Conservation (phyloP, 2,329 filamentous ascomycete species). For the Alternaria sp. region DNA sequence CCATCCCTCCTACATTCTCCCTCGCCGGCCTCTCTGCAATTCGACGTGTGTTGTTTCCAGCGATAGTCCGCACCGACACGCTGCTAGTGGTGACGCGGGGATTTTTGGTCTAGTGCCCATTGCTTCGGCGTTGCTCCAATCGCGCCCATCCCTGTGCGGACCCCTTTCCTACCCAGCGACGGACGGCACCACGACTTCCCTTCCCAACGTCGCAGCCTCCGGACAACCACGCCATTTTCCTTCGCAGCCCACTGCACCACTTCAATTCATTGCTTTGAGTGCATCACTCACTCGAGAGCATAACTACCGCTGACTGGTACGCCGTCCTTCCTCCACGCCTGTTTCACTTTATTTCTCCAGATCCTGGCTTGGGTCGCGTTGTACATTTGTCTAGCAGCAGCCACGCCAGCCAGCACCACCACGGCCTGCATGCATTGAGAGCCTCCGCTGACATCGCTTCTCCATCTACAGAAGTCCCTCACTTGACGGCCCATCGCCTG, state of each 20-base stretch:
- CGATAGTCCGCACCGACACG: constrained; percentile 11
- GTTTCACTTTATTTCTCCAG: constrained; percentile 46
- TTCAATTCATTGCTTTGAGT: constrained; percentile 43
- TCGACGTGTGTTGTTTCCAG: constrained; percentile 6
- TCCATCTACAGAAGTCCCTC: constrained; percentile 44
- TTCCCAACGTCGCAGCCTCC: constrained; percentile 43
- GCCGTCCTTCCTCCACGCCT: constrained; percentile 30
- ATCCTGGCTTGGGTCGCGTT: constrained; percentile 45
- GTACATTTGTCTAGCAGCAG: constrained; percentile 39
- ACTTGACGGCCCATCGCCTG: constrained; percentile 40
- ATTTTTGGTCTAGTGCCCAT: constrained; percentile 46
- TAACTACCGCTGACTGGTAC: constrained; percentile 50
- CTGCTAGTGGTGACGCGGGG: constrained; percentile 32
- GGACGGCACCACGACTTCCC: constrained; percentile 48
- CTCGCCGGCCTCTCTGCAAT: constrained; percentile 2
- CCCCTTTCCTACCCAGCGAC: constrained; percentile 47
- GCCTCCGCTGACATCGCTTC: constrained; percentile 32
- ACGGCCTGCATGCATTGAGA: constrained; percentile 13
- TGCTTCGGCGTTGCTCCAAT: constrained; percentile 46
- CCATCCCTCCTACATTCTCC: constrained; percentile 16
- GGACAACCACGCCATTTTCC: constrained; percentile 38
- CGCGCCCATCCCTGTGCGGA: constrained; percentile 43
- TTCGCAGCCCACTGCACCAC: constrained; percentile 32
- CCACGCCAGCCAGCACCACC: constrained; percentile 28
- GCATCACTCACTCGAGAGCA: constrained; percentile 47